Conservation (phyloP, 495 filamentous ascomycete species). For the Penicillium daleae region DNA sequence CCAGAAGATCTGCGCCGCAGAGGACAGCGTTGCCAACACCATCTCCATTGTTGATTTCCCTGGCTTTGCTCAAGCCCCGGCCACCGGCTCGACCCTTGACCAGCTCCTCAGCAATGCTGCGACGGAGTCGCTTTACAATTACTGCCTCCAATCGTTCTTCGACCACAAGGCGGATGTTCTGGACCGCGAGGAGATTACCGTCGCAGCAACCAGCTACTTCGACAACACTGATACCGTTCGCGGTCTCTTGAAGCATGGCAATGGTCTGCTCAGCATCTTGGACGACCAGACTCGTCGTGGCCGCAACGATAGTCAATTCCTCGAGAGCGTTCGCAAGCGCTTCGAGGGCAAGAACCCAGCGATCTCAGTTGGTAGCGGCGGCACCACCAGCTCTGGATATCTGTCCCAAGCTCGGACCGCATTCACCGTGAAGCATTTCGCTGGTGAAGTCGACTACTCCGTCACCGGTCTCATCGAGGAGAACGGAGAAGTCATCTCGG, state of each 20-base stretch:
- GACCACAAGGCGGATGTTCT: conserved; percentile 88
- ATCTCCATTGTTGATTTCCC: conserved; percentile 96
- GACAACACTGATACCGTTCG: conserved; percentile 95
- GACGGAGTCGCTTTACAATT: conserved; percentile 86
- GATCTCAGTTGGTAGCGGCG: conserved; percentile 72
- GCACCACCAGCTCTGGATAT: conserved; percentile 75
- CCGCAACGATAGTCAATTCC: conserved; percentile 82
- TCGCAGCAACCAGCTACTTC: conserved; percentile 92
- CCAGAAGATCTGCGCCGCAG: conserved; percentile 82
- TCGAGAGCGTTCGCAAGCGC: conserved; percentile 86
- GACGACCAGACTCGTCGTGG: conserved; percentile 93
- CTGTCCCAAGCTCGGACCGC: conserved; percentile 71
- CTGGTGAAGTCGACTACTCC: conserved; percentile 95
- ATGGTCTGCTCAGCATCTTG: conserved; percentile 89
- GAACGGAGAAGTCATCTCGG: conserved; percentile 93
- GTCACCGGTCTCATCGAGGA: conserved; percentile 84
- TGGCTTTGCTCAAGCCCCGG: conserved; percentile 80
- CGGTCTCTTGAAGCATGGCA: conserved; percentile 86
- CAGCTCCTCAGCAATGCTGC: conserved; percentile 95
- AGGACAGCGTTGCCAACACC: conserved; percentile 89
- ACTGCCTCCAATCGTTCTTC: conserved; percentile 94
- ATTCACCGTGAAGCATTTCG: conserved; percentile 93
- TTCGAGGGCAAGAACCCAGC: conserved; percentile 94
- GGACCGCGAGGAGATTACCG: conserved; percentile 87
- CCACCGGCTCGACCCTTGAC: conserved; percentile 84